These are phyloP conservation scores for Pseudogymnoascus sp. DNA, from an alignment of 2,329 filamentous ascomycete genomes.

Conservation along the genomic window DNA sequence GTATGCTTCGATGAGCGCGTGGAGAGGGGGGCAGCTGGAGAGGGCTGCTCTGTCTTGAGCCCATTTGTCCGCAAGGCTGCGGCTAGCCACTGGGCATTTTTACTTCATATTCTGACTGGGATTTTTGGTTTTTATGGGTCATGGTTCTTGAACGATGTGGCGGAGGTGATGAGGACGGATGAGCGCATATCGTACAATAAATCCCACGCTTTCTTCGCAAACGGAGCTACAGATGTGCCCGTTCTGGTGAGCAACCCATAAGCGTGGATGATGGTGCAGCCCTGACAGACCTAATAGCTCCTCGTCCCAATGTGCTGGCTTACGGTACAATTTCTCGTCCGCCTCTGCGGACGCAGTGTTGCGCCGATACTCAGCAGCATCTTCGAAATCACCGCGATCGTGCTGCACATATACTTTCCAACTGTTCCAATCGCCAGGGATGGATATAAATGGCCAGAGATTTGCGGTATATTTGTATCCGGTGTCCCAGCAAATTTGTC, in stretches of 20 bases:
- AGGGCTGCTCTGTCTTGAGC: neutral
- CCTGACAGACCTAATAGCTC: neutral
- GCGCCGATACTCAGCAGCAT: neutral
- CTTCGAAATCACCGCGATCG: constrained; percentile 4
- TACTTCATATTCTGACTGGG: neutral
- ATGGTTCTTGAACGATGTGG: neutral
- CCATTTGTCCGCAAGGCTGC: neutral
- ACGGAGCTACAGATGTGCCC: neutral
- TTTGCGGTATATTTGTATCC: neutral
- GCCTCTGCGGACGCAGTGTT: neutral
- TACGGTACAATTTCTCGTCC: neutral
- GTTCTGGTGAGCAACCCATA: neutral
- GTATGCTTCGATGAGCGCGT: neutral
- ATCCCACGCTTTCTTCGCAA: neutral
- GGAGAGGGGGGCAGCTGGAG: neutral
- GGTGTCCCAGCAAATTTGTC: neutral
- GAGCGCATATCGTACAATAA: neutral
- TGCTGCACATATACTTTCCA: constrained; percentile 1
- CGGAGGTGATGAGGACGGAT: neutral
- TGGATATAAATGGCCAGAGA: neutral
- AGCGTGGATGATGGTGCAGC: neutral
- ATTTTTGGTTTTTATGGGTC: neutral
- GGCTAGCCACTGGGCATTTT: neutral
- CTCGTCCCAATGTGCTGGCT: neutral
- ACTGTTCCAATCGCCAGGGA: neutral